Percentiles rank a stretch among this genome's conserved stretches.
Conservation (phyloP, 2,329 filamentous ascomycete species). For the Penicillium sclerotigenum region DNA sequence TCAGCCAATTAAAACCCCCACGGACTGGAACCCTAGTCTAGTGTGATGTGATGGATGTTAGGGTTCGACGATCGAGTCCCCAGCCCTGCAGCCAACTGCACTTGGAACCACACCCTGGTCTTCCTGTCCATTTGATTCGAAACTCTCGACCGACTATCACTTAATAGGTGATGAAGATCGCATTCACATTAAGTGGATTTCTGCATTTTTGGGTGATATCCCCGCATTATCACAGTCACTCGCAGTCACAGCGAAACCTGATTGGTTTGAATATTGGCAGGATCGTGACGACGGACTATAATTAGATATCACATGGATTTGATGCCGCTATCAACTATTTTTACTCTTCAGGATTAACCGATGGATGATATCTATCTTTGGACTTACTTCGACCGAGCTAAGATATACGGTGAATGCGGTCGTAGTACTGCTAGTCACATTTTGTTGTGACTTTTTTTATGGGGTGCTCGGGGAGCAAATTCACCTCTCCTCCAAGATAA, state of each 20-base stretch:
- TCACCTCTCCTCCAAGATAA: not conserved
- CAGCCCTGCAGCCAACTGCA: conserved; percentile 12
- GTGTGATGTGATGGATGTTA: not conserved
- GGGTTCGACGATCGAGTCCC: conserved; percentile 8
- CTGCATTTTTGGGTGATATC: not conserved
- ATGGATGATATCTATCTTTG: not conserved
- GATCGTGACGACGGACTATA: not conserved
- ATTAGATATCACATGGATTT: not conserved
- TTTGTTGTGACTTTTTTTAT: not conserved
- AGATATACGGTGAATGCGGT: not conserved
- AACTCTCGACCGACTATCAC: not conserved
- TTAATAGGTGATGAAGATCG: not conserved
- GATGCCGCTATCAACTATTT: not conserved
- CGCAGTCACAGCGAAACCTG: conserved; percentile 1
- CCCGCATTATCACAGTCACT: conserved; percentile 6
- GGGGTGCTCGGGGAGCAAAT: too few relatives aligned
- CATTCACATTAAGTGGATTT: not conserved
- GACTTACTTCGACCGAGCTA: not conserved
- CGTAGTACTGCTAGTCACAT: not conserved
- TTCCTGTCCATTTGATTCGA: not conserved
- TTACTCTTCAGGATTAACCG: not conserved
- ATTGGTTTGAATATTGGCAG: not conserved
- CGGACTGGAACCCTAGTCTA: not conserved
- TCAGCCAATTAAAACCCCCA: conserved; percentile 5
- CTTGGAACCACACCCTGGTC: not conserved